These are phyloP conservation scores for Coffea humblotiana DNA, from an alignment of 305 asterid genomes.

Conservation along the genomic window DNA sequence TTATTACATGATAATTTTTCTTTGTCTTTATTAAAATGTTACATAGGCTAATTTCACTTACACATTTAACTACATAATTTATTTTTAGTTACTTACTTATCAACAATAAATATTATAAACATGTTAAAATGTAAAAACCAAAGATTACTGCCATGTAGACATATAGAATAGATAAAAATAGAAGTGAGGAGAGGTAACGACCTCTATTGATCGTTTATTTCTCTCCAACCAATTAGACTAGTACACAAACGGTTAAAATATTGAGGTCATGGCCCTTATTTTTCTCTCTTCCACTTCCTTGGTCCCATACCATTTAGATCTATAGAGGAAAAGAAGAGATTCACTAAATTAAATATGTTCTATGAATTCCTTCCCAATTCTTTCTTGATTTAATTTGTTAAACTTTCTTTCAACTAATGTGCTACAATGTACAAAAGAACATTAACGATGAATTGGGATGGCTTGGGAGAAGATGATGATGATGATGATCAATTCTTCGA, in stretches of 20 bases:
- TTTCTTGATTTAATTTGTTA: slow-evolving; percentile 16
- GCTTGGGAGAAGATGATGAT: slow-evolving; percentile 65
- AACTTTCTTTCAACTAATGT: slow-evolving; percentile 25
- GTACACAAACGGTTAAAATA: slow-evolving; percentile 23
- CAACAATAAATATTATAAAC: neutral
- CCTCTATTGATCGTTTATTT: slow-evolving; percentile 18
- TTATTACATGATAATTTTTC: too few species aligned
- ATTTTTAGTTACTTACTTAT: too few species aligned
- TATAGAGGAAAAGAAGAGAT: slow-evolving; percentile 13
- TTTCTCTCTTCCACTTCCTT: slow-evolving; percentile 65
- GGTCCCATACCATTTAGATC: slow-evolving; percentile 16
- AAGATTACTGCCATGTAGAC: neutral
- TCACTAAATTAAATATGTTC: slow-evolving; percentile 9
- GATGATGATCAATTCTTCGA: slow-evolving; percentile 91
- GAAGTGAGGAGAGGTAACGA: slow-evolving; percentile 25
- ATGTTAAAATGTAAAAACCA: neutral
- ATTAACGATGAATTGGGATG: slow-evolving; percentile 89
- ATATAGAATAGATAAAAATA: neutral
- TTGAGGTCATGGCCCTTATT: slow-evolving; percentile 36
- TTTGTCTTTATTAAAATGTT: too few species aligned
- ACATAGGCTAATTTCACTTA: too few species aligned
- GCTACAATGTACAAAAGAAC: slow-evolving; percentile 68
- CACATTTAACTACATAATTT: too few species aligned
- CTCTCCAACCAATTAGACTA: slow-evolving; percentile 23
- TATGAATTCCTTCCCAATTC: slow-evolving; percentile 3